Conservation (phyloP, 75 land plant genomes). For the Sequoiadendron giganteum region DNA sequence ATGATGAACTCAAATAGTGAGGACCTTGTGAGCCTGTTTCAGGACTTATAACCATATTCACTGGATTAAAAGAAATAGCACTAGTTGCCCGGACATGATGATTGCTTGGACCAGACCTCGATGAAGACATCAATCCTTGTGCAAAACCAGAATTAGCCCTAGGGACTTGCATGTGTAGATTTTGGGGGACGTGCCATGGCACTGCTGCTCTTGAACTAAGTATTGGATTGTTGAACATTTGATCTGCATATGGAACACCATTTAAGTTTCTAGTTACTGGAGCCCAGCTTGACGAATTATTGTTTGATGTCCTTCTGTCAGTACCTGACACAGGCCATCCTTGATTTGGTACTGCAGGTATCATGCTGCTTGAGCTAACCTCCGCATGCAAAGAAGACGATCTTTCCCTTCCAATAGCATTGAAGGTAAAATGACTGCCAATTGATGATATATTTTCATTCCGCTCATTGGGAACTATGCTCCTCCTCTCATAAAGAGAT, state of each 20-base stretch:
- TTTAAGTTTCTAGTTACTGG: constrained; percentile 1
- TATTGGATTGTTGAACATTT: background rate
- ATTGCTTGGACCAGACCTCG: background rate
- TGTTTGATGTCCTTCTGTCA: background rate
- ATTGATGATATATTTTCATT: constrained; percentile 5
- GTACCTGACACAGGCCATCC: background rate
- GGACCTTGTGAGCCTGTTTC: background rate
- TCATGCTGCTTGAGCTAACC: background rate
- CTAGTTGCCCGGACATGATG: background rate
- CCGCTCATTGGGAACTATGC: background rate
- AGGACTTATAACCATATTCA: background rate
- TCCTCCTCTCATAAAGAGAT: background rate
- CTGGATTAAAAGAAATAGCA: background rate
- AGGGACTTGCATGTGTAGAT: background rate
- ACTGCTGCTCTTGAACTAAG: background rate
- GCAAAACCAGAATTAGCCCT: background rate
- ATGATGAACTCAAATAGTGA: constrained; percentile 1
- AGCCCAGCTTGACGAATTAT: background rate
- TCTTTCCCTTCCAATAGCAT: background rate
- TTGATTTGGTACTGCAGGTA: constrained; percentile 1
- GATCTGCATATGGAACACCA: background rate
- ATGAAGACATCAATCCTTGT: background rate
- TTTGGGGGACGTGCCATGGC: background rate
- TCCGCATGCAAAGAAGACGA: background rate
- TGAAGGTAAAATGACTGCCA: constrained; percentile 3